Evolutionary conservation across 495 filamentous ascomycete species (phyloP), one percentile per base, ranked within the genome.

Genomic region (Clavariopsis aquatica): DNA sequence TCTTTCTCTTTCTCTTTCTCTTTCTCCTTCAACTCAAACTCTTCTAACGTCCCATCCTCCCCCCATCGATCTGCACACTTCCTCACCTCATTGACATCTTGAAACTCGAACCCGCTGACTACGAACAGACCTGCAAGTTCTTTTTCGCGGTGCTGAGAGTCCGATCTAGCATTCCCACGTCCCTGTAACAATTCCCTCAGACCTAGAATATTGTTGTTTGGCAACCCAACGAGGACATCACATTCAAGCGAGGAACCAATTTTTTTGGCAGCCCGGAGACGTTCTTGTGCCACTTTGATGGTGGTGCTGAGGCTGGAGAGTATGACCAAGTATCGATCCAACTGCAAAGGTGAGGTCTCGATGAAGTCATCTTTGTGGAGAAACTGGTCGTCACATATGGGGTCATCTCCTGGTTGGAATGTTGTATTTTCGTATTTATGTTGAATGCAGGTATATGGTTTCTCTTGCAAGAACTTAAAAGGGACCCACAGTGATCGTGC

Each of bases 201-300:
- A 15, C 51, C 79, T 19, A 0, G 90, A 89, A 19, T 95, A 90
- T 66, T 93, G 92, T 54, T 94, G 80, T 49, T 79, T 78, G 5
- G 84, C 86, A 6, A 96, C 82, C 65, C 57, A 17, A 75, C 46
- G 36, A 84, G 77, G 9, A 93, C 86, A 24, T 79, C 83, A 17
- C 85, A 91, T 68, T 89, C 84, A 23, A 94, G 79, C 10, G 88
- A 90, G 1, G 87, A 89, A 1, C 90, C 90, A 55, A 93, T 76
- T 49, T 83, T 76, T 68, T 91, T 90, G 58, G 82, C 78, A 6
- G 64, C 69, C 24, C 90, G 78, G 1, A 88, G 89, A 20, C 75
- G 73, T 75, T 95, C 91, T 63, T 89, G 85, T n/a, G 83, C 81
- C 10, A 72, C 74, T 75, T 94, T 92, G 69, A 93, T 83, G 24